Evolutionary conservation across 345 rosid genomes (phyloP).

Genomic region (Hevea brasiliensis): DNA sequence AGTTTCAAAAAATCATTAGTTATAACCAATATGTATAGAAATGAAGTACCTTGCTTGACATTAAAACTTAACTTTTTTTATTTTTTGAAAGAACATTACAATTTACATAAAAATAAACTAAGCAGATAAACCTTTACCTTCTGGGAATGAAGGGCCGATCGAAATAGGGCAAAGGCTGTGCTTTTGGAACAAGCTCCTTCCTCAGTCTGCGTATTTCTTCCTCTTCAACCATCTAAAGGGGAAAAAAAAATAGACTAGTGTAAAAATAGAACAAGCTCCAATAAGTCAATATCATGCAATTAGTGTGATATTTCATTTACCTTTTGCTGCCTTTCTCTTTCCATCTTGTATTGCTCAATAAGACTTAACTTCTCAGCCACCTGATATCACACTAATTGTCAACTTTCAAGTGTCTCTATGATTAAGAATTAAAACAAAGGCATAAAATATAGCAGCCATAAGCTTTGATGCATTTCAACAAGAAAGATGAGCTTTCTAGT

Average conservation of each 20-base stretch:
- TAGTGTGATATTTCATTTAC: constrained; percentile 36
- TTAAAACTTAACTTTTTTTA: no score
- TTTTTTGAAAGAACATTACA: no score
- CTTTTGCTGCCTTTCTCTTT: constrained; percentile 82
- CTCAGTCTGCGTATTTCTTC: constrained; percentile 82
- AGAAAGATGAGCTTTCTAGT: no score
- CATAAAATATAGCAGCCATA: no score
- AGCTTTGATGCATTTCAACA: no score
- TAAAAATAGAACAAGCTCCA: neutral
- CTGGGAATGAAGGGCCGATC: constrained; percentile 95
- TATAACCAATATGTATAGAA: no score
- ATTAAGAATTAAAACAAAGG: no score
- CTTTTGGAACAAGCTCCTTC: constrained; percentile 87
- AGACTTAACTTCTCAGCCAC: constrained; percentile 73
- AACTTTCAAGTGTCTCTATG: neutral
- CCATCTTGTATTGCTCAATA: constrained; percentile 85
- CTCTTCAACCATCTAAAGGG: constrained; percentile 74
- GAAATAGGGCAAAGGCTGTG: constrained; percentile 97
- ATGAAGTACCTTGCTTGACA: neutral
- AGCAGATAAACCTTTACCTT: constrained; percentile 42
- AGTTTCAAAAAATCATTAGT: no score
- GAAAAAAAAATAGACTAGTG: neutral
- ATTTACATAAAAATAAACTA: no score
- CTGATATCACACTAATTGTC: constrained; percentile 36
- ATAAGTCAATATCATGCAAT: neutral